Conservation (phyloP, 2,329 filamentous ascomycete genomes). For the Talaromyces sp. region DNA sequence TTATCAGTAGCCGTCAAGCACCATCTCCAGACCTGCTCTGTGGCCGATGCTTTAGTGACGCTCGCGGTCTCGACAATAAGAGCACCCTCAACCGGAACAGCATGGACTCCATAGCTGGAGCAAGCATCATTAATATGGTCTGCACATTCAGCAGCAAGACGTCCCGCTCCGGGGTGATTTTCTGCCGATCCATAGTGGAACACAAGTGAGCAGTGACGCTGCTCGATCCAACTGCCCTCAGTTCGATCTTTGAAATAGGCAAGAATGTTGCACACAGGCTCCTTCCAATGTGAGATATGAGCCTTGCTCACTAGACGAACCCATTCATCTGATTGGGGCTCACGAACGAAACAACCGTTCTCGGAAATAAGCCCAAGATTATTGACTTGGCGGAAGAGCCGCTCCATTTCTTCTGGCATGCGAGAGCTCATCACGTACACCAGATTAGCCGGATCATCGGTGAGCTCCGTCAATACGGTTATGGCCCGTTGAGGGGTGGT, state of each 20-base stretch:
- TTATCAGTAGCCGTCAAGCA: slow-evolving; percentile 60
- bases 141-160: slow-evolving; percentile 85
- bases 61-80: slow-evolving; percentile 83
- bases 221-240: slow-evolving; percentile 83
- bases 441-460: slow-evolving; percentile 77
- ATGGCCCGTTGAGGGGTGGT: slow-evolving; percentile 84
- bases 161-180: slow-evolving; percentile 72
- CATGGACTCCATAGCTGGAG: slow-evolving; percentile 79
- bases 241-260: slow-evolving; percentile 89
- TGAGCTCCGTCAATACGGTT: slow-evolving; percentile 77
- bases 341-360: slow-evolving; percentile 87
- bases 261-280: slow-evolving; percentile 78
- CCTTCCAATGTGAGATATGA: slow-evolving; percentile 77
- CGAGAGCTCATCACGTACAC: slow-evolving; percentile 94
- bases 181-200: slow-evolving; percentile 87
- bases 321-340: slow-evolving; percentile 71
- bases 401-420: slow-evolving; percentile 83
- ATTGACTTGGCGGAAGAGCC: slow-evolving; percentile 79
- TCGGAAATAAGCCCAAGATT: slow-evolving; percentile 89
- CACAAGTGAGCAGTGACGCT: slow-evolving; percentile 86
- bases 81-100: slow-evolving; percentile 76
- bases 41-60: slow-evolving; percentile 86
- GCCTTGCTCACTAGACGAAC: slow-evolving; percentile 73
- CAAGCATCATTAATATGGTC: slow-evolving; percentile 96
- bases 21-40: slow-evolving; percentile 70